Percentiles rank a stretch among this genome's conserved stretches.
Evolutionary conservation across 2,329 filamentous ascomycete species (phyloP).

Genomic region (Metarhizium brunneum): DNA sequence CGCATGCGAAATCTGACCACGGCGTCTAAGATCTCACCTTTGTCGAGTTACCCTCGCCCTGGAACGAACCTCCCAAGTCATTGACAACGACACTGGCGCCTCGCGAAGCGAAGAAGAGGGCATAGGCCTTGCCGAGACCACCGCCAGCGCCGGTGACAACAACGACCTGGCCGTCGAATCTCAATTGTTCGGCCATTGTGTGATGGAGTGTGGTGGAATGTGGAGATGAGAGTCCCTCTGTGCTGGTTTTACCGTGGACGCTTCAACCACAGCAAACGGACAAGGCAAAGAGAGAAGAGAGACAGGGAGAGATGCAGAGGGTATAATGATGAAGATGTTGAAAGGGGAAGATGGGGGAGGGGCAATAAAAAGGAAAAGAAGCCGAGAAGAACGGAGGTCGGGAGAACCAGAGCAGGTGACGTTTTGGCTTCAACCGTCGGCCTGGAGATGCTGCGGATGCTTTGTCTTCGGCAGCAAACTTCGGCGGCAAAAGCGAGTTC

Average conservation of each 20-base stretch:
- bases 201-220: conserved; percentile 8
- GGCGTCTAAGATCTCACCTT: conserved; percentile 49
- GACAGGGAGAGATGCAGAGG: conserved; percentile 3
- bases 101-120: conserved; percentile 82
- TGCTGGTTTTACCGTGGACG: neutral
- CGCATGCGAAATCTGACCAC: conserved; percentile 5
- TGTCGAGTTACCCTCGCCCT: conserved; percentile 79
- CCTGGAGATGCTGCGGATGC: neutral
- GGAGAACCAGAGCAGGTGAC: conserved; percentile 2
- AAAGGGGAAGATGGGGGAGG: conserved; percentile 6
- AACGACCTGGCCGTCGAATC: conserved; percentile 77
- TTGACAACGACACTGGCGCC: conserved; percentile 96
- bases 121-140: conserved; percentile 72
- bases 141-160: conserved; percentile 76
- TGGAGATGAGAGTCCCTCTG: neutral
- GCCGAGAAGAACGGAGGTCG: neutral
- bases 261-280: conserved; percentile 1
- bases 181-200: conserved; percentile 56
- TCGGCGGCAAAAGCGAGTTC: conserved; percentile 10
- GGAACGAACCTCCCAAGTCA: conserved; percentile 86
- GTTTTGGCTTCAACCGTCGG: neutral
- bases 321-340: conserved; percentile 2
- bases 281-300: conserved; percentile 3
- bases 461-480: neutral
- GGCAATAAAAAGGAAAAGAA: conserved; percentile 2